These are phyloP conservation scores for Gymnopus androsaceus DNA, from an alignment of 1,284 basidiomycete species.

Conservation along the genomic window DNA sequence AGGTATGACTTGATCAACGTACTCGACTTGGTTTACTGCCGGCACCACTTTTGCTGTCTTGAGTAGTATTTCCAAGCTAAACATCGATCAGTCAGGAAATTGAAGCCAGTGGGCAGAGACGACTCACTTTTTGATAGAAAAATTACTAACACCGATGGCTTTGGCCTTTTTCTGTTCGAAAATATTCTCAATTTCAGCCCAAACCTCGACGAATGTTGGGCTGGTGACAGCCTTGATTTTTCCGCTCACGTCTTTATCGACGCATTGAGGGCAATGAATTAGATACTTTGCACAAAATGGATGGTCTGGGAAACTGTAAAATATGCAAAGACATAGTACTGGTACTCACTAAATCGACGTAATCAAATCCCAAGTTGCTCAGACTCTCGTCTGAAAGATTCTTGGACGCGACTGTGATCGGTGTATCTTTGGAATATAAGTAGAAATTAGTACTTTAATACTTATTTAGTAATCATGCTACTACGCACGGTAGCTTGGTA, in stretches of 20 bases:
- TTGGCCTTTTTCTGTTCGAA: constrained; percentile 26
- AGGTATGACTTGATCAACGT: not conserved
- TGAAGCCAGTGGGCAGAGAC: not conserved
- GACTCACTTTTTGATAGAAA: constrained; percentile 32
- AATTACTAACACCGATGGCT: constrained; percentile 49
- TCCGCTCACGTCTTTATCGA: constrained; percentile 22
- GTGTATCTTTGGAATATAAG: constrained; percentile 28
- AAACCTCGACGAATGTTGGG: constrained; percentile 25
- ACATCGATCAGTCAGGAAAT: not conserved
- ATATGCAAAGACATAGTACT: not conserved
- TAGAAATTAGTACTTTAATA: no score
- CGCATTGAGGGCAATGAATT: constrained; percentile 59
- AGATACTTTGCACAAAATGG: no score
- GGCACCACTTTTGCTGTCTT: constrained; percentile 23
- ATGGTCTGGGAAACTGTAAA: no score
- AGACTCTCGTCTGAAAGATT: constrained; percentile 58
- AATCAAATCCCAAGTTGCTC: constrained; percentile 53
- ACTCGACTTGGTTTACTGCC: constrained; percentile 31
- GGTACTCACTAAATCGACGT: constrained; percentile 53
- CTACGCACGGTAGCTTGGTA: constrained; percentile 42
- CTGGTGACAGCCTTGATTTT: constrained; percentile 19
- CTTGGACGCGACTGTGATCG: constrained; percentile 43
- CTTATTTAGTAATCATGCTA: not conserved
- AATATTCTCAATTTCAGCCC: constrained; percentile 28
- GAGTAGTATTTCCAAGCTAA: constrained; percentile 32